Base-by-base conservation (phyloP, 164 flowering plant genomes). In the Macadamia tetraphylla region DNA sequence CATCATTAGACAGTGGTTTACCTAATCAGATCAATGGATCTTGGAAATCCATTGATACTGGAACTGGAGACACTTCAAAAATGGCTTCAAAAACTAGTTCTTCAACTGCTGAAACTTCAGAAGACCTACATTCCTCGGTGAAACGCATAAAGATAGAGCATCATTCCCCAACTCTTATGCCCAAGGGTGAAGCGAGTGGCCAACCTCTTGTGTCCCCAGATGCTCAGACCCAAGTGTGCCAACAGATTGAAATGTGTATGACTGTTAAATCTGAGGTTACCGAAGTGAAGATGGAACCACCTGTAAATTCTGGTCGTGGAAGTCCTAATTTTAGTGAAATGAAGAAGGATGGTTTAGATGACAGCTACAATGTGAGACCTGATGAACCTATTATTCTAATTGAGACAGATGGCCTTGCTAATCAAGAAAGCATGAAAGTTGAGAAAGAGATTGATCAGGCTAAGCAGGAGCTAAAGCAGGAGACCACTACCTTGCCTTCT, bases 101-200 rank as follows among this genome's bases (percentile, higher is more conserved):
- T 71, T 73, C 78, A 12, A 65, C 73, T 35, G 69, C 65, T 77
- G 88, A 81, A 76, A 76, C 70, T 70, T 78, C 88, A 35, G 90
- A 80, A 59, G 88, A 85, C 60, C 43, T 77, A 61, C 85, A 84
- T 35, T 85, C 88, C 14, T 72, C 88, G 17, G 3, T 81, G 48
- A 95, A 95, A 71, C 92, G 98, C 13, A 53, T 91, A 70, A 95
- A 90, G 80, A 60, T 82, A 31, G 98, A 89, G 75, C 90, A 81
- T 60, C 67, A 83, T 32, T 77, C 87, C 32, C 84, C 85, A 6
- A 67, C 85, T 66, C 56, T 73, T 72, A 57, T 62, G 44, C 66
- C 72, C 43, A 82, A 78, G 63, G 66, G 58, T 81, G 89, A 84
- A 59, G 58, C 59, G 4, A 66, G 49, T 66, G 64, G 30, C 64